Conservation (phyloP, 73 alveolate species). For the Diophrys sp. region DNA sequence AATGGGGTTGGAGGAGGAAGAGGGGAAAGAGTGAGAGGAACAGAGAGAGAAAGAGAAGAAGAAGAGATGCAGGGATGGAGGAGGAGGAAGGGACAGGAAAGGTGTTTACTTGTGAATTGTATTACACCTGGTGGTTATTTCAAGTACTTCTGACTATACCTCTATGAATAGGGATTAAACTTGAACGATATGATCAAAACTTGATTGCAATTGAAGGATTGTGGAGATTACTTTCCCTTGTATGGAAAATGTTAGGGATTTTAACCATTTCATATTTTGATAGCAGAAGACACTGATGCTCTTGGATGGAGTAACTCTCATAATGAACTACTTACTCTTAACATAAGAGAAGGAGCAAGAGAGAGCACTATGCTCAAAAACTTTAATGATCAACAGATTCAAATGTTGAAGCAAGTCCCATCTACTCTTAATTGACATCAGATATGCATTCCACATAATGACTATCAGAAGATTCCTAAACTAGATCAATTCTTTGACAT, state of each 20-base stretch:
- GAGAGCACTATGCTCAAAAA: background rate
- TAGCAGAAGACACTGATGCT: conserved; percentile 6
- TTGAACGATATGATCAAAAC: no score
- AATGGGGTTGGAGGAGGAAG: no score
- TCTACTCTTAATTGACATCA: background rate
- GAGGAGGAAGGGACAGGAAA: no score
- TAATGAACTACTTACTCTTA: conserved; percentile 1
- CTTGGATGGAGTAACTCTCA: background rate
- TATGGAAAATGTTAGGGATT: conserved; percentile 70
- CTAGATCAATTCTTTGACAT: background rate
- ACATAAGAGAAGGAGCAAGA: background rate
- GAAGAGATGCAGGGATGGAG: no score
- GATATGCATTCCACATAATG: background rate
- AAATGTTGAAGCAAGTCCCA: background rate
- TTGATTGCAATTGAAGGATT: conserved; percentile 38
- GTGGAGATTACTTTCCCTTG: conserved; percentile 61
- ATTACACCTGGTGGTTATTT: no score
- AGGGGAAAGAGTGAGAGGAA: no score
- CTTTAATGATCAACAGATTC: background rate
- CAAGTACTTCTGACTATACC: no score
- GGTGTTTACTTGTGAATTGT: no score
- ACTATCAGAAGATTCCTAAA: background rate
- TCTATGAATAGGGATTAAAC: no score
- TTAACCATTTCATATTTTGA: conserved; percentile 29
- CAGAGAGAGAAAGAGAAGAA: no score